Conservation (phyloP, 2,329 filamentous ascomycete species). For the Atkinsonella hypoxylon region DNA sequence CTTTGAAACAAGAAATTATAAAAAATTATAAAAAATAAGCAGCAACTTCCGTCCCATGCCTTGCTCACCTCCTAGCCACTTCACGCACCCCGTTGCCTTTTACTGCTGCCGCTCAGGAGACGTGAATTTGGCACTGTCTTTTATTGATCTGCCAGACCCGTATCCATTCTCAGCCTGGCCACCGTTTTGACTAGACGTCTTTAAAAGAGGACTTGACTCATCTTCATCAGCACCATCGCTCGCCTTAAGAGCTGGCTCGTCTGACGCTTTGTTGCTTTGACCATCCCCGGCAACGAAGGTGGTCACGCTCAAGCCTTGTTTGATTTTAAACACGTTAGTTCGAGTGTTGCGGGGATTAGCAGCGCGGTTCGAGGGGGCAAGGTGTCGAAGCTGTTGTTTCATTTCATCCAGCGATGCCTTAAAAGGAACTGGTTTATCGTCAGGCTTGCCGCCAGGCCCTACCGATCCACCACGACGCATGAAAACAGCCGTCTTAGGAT, state of each 20-base stretch:
- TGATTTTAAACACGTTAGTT: slow-evolving; percentile 55
- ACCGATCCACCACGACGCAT: slow-evolving; percentile 47
- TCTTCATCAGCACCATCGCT: background rate
- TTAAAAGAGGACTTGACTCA: slow-evolving; percentile 10
- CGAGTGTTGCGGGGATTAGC: slow-evolving; percentile 49
- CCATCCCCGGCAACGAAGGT: slow-evolving; percentile 6
- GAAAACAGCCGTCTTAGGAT: slow-evolving; percentile 42
- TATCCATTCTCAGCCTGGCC: slow-evolving; percentile 7
- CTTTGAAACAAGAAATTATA: too few species aligned
- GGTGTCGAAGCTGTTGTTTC: slow-evolving; percentile 45
- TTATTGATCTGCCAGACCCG: slow-evolving; percentile 8
- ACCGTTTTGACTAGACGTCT: slow-evolving; percentile 1
- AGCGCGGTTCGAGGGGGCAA: slow-evolving; percentile 56
- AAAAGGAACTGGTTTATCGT: slow-evolving; percentile 36
- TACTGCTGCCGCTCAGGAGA: background rate
- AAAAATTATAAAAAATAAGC: too few species aligned
- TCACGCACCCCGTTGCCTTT: background rate
- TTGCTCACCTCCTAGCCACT: background rate
- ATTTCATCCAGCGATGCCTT: slow-evolving; percentile 52
- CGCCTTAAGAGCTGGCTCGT: slow-evolving; percentile 2
- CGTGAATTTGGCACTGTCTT: background rate
- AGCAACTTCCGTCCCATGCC: background rate
- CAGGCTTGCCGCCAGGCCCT: slow-evolving; percentile 38
- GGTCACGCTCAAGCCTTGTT: slow-evolving; percentile 26
- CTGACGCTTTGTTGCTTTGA: slow-evolving; percentile 3